Base-by-base conservation (phyloP, 331 rosid genomes). In the Arachis monticola region DNA sequence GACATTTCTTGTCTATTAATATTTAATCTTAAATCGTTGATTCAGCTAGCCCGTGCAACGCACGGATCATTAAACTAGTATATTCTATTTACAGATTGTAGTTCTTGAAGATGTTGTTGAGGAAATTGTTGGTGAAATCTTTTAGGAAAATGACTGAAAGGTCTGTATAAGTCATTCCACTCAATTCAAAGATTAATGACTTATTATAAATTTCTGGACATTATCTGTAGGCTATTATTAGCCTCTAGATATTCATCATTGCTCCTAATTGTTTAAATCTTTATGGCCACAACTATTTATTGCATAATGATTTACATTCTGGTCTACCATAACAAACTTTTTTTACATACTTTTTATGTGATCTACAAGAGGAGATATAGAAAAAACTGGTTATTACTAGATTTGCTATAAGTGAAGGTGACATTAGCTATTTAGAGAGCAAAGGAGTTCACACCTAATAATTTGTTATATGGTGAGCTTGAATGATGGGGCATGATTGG, bases 121-220 rank as follows among this genome's bases (percentile, higher is more conserved):
- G 84, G 99, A 95, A 82, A 90, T 95, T 81, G 98, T 95, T 69
- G 99, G 99, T 67, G 99, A 95, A 90, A 95, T 95, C 63, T 95
- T 95, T 55, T 97, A 95, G 48, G 99, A 95, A 86, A 95, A 87
- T 77, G 99, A 95, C 81, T 95, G 97, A 8, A 95, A 95, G 87
- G 99, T 66, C 51, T n/a, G 14, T 85, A 14, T 56, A 10, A 51
- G n/a, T 50, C 44, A 50, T 12, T 50, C 65, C 48, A 17, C 32
- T 65, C 8, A 13, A 40, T 77, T 52, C 60, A 67, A 71, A n/a
- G 35, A 51, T 71, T 65, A 35, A 64, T 67, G 48, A 41, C 45
- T 56, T 55, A 51, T 46, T 70, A 76, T 75, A 2, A 32, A 60
- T 42, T 79, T 64, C 60, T 61, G 45, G 17, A 22, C 44, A 22